Evolutionary conservation across 1,139 yeast genomes (phyloP), one percentile per base, ranked within the genome.

Genomic region (Debaryomycetaceae sp.): DNA sequence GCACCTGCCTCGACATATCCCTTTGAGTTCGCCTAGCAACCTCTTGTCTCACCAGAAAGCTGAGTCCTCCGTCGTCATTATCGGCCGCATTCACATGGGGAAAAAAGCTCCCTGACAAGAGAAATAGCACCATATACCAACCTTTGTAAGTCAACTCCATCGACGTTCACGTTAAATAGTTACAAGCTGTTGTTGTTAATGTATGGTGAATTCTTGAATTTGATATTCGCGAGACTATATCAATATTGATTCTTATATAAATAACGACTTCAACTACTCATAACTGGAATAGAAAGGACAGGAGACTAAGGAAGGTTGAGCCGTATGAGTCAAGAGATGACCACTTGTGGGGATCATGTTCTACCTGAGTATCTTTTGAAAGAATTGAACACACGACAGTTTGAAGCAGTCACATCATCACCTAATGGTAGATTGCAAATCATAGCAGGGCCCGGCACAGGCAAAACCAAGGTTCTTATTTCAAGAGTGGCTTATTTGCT

Each of bases 371-470:
- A 35, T 31, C n/a, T 42, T 24, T 45, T 57, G 14, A 47, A 43
- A 5, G 58, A 53, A 2, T 70, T 89, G 46, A 89, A 89, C 56
- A 59, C 54, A 0, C 75, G 74, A 34, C 97, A 89, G 60, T 54
- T 53, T 7, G 52, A 62, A 42, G 95, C 96, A 0, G 93, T 84
- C 1, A 69, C 76, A 1, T 72, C 82, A 4, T 78, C 85, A 0
- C 56, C 69, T 1, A 57, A 65, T 20, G 80, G 81, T 1, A 75
- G 77, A 24, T 67, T 89, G 36, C 96, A 88, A 59, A 81, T 91
- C 27, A 75, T 90, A 33, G 97, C 97, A 0, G 97, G 97, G 0
- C 97, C 97, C 0, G 97, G 98, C 2, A 86, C 83, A 0, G 91
- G 91, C 5, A 87, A 90, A 61, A 90, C 97, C 3, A 87, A 83